These are phyloP conservation scores for Chlamydomonas sp. DNA, from an alignment of 139 green algal species.

Conservation along the genomic window DNA sequence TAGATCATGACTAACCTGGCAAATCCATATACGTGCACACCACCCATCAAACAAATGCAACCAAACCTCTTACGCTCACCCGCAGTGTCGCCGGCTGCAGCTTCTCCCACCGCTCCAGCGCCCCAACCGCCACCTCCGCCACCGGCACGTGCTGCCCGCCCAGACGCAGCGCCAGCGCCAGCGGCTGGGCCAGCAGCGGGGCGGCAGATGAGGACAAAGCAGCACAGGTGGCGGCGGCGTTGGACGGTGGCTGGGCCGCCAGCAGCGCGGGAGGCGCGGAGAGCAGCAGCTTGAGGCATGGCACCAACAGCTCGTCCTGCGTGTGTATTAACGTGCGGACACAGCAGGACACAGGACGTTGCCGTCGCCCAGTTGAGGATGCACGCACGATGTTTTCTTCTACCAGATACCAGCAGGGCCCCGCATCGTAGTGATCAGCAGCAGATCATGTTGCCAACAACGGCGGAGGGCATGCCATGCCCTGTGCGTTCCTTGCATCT, in stretches of 20 bases:
- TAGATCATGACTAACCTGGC: no score
- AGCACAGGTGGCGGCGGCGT: no score
- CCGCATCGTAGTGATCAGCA: background rate
- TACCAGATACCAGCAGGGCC: background rate
- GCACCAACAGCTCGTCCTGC: no score
- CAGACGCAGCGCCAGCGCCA: constrained; percentile 39
- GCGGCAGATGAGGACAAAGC: no score
- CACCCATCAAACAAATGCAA: background rate
- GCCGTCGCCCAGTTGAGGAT: no score
- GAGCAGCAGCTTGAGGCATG: constrained; percentile 24
- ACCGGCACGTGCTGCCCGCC: constrained; percentile 14
- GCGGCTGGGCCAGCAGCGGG: background rate
- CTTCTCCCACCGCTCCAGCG: constrained; percentile 36
- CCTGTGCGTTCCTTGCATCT: background rate
- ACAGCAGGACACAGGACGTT: no score
- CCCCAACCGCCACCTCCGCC: constrained; percentile 33
- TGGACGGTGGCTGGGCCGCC: background rate
- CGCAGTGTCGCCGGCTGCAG: constrained; percentile 17
- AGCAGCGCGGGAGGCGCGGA: constrained; percentile 1
- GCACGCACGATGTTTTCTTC: no score
- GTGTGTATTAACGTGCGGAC: no score
- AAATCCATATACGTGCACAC: background rate
- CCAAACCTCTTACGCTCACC: constrained; percentile 6
- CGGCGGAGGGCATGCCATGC: background rate
- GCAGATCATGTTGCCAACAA: background rate